Evolutionary conservation across 2,329 filamentous ascomycete species (phyloP), one percentile per base, ranked within the genome.

Genomic region (Keithomyces neogunnii): DNA sequence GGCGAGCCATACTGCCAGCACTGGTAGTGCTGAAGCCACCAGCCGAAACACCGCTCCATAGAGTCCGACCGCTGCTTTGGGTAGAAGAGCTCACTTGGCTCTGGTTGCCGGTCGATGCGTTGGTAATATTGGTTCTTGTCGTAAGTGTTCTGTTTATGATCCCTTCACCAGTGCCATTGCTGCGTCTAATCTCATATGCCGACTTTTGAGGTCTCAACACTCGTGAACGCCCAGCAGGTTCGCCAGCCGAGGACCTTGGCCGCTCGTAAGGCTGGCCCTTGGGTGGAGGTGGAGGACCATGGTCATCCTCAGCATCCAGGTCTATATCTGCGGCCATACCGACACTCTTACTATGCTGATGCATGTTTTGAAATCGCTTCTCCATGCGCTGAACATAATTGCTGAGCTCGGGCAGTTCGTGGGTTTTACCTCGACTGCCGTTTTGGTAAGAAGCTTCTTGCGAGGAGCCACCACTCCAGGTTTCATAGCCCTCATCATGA

Each of bases 321-420:
- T 54, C 50, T 45, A 54, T 54, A 26, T 54, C 52, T 10, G 44
- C 44, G 26, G 39, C 52, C 28, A 50, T 48, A 5, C 54, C 55
- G 6, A 43, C 45, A 42, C 73, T 75, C 13, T 72, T 67, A 56
- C 74, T 80, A 42, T 82, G 72, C 48, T 82, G 77, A 49, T 91
- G 86, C 74, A 89, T 81, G 55, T 81, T 81, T 47, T 82, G 80
- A 40, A 96, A 70, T 36, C 89, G 82, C 57, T 81, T 86, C 65
- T 97, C 92, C 90, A 97, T 96, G 47, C 90, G 81, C 61, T 93
- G 83, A 4, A 95, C 89, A 61, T 96, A 96, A 61, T 87, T 91
- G 63, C 83, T 87, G 9, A 96, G 73, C 59, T 91, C 82, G 19
- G 88, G 85, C 3, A 83, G 79, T 1, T 81, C 75, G 40, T 77